Base-by-base conservation (phyloP, 371 early-diverging fungal genomes). In the Lichtheimia corymbifera region DNA sequence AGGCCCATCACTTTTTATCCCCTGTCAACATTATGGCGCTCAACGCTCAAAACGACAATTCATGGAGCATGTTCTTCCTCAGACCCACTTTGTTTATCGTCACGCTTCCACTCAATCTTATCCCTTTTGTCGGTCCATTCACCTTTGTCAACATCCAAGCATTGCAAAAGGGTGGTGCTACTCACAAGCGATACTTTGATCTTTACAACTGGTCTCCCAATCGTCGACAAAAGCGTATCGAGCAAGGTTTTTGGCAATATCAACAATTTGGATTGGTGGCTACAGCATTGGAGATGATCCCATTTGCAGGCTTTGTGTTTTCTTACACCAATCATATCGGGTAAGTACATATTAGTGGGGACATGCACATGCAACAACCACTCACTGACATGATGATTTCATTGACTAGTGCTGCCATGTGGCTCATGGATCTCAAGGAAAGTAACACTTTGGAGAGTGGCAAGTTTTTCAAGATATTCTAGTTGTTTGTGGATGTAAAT, bases 271-370 rank as follows among this genome's bases (percentile, higher is more conserved):
- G 79, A 25, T 42, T 79, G 27, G 66, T 79, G 11, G 73, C 79
- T 1, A 67, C 68, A 24, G 50, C 61, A 0, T 51, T 79, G 47
- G 79, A 79, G 40, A 79, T 79, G 79, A 58, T 75, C 7, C 79
- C 79, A 12, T 71, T 74, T 70, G 63, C 63, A 17, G 79, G 79
- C 1, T 75, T 70, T 59, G 35, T 74, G 43, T 79, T 79, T 53
- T 65, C 70, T 45, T 79, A 75, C 58, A 75, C 79, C 11, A 79
- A 75, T 47, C 68, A 73, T 18, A 65, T 79, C 28, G 79, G 79
- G 77, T 77, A 70, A 68, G 58, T 44, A 22, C n/a, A 51, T 12
- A 0, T 47, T 13, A 41, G 11, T 2, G 11, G 18, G 1, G 22
- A 22, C 22, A 22, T 22, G 22, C 22, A 24, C 17, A 60, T 7